Evolutionary conservation across 495 filamentous ascomycete species (phyloP), one percentile per base, ranked within the genome.

Genomic region (Xylaria flabelliformis): DNA sequence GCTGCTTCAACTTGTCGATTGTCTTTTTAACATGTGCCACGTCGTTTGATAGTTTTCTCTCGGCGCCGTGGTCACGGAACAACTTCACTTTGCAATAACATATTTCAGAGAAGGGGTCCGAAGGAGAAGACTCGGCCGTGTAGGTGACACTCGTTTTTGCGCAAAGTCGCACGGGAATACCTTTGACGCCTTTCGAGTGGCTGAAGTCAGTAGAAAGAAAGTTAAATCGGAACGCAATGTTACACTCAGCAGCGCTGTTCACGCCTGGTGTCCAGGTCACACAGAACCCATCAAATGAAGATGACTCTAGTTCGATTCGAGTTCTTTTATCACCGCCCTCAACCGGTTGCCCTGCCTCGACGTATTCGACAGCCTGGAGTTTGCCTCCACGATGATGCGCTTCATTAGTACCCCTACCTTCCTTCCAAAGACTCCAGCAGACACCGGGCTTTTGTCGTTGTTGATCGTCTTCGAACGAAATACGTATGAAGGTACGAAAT

Each of bases 201-300:
- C 94, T 98, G 78, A 98, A 99, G 77, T 99, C 96, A 15, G 95
- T 99, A 0, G 96, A 99, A 0, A 98, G 87, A 77, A 99, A 99
- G 80, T 99, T 98, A 86, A 98, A 99, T 58, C 94, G 93, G 19
- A 98, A 92, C 17, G 93, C 90, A 44, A 99, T 88, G 34, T 87
- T 90, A 81, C 93, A 96, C 65, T 97, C 91, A 9, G 91, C 83
- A 2, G 82, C 74, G 0, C 87, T 88, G 65, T 87, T 88, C 32
- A 88, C 76, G 26, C 89, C 88, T 0, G 92, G 90, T 1, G 89
- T 92, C 96, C 96, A 99, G 34, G 89, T 89, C 17, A 98, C 93
- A 6, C 89, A 92, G 78, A 99, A 98, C 10, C 95, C 94, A 77
- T 99, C 95, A 71, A 97, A 95, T 0, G 92, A 97, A 53, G 92